A percentile compares a stretch with the other conserved stretches of the same genome.
Evolutionary conservation across 495 filamentous ascomycete genomes (phyloP).

Genomic region (Cryomyces minteri): DNA sequence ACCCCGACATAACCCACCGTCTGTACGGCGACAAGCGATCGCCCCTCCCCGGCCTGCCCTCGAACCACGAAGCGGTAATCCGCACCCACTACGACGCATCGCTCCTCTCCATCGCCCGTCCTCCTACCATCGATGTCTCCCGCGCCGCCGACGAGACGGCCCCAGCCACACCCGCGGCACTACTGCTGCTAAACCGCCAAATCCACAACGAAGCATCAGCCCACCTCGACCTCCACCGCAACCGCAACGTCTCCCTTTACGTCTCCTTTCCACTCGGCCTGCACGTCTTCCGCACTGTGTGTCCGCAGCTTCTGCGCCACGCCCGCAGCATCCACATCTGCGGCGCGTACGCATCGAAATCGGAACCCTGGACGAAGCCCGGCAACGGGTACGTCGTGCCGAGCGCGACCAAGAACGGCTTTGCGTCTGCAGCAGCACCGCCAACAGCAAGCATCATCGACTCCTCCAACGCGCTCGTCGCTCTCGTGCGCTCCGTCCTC

Average conservation of each 20-base stretch:
- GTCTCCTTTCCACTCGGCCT: slow-evolving; percentile 14
- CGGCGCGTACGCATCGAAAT: slow-evolving; percentile 4
- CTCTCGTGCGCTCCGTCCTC: slow-evolving; percentile 6
- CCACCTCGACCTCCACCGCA: not conserved
- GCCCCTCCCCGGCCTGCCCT: not conserved
- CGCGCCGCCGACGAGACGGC: not conserved
- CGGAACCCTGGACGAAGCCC: not conserved
- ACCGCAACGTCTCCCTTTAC: slow-evolving; percentile 3
- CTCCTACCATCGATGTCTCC: not conserved
- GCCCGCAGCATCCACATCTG: slow-evolving; percentile 14
- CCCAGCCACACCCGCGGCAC: not conserved
- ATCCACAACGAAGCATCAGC: not conserved
- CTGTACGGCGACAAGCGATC: not conserved
- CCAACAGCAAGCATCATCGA: not conserved
- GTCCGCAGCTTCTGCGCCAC: slow-evolving; percentile 12
- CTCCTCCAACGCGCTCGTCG: slow-evolving; percentile 4
- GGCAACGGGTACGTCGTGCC: not conserved
- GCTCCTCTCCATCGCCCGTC: slow-evolving; percentile 1
- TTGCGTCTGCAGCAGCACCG: not conserved
- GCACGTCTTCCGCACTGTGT: slow-evolving; percentile 9
- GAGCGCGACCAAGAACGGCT: not conserved
- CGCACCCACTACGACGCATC: slow-evolving; percentile 3
- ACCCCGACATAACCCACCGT: not conserved
- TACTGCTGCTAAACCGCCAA: not conserved
- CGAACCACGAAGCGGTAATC: slow-evolving; percentile 1